phyloP scores from a whole-genome alignment of 176 grass and related monocot species.

The Avena atlantica region DNA sequence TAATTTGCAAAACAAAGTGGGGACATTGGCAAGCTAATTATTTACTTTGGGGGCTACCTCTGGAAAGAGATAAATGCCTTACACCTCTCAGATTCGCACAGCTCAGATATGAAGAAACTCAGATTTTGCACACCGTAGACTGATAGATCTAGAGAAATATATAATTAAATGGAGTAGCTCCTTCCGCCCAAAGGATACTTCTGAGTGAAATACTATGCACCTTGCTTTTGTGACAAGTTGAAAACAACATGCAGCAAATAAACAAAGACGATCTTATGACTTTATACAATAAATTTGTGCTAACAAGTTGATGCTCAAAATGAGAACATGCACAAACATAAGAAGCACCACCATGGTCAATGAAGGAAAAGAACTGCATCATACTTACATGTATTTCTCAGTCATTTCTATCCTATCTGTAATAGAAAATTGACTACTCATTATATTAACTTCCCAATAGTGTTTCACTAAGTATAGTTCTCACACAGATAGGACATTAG shows the following conservation, averaged over 20 bases:
- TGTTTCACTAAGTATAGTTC: background rate
- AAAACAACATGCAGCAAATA: background rate
- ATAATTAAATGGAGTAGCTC: background rate
- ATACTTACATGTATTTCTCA: background rate
- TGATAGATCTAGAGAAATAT: background rate
- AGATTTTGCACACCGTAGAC: background rate
- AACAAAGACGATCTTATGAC: background rate
- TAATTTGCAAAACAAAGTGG: background rate
- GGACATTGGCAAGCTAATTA: background rate
- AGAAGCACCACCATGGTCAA: background rate
- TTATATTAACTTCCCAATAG: background rate
- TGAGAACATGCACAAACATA: background rate
- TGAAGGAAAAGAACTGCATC: background rate
- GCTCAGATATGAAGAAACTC: background rate
- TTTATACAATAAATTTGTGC: conserved; percentile 1
- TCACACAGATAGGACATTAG: background rate
- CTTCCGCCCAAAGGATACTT: background rate
- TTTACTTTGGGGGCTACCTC: background rate
- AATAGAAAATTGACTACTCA: background rate
- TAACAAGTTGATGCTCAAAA: background rate
- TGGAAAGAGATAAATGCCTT: background rate
- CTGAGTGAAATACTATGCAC: background rate
- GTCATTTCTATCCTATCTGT: background rate
- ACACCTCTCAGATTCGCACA: background rate
- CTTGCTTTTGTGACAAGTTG: background rate